Base-by-base conservation (phyloP, 1,139 yeast genomes). In the Magnusiomyces fungicola region DNA sequence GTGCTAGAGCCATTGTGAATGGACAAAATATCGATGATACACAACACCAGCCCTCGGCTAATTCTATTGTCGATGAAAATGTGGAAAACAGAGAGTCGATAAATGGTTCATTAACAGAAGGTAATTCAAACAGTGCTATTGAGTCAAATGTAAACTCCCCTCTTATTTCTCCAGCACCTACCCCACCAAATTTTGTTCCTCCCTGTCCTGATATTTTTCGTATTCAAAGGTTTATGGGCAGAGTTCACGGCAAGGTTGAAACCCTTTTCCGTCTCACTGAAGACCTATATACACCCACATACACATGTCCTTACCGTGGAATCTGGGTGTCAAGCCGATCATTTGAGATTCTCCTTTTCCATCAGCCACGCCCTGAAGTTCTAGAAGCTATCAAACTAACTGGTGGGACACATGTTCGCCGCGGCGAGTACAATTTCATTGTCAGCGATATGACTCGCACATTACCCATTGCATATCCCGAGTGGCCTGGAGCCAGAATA, bases 341-440 rank as follows among this genome's bases (percentile, higher is more conserved):
- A 44, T 33, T 50, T 6, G 61, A 61, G 48, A 57, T 61, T 34
- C 16, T 51, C n/a, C 50, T 63, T 12, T 50, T 60, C 36, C 59
- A 54, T 36, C 65, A 62, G 48, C 57, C 59, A 3, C 52, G 2
- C 29, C 43, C 53, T 1, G 47, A 49, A 16, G 49, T 61, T 18
- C 50, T 63, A 6, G 64, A 63, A 46, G 67, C 62, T 2, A 54
- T 64, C 48, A 61, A 63, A 42, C 50, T 64, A 12, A 64, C 68
- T 1, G 59, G 67, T 1, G 64, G 60, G 43, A 57, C 57, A 5
- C 53, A 53, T 37, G 58, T 65, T 3, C 66, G 67, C 10, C 53
- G 68, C 12, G 68, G 67, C 3, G 67, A 64, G 45, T 41, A 52
- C 34, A 49, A 58, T 23, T 63, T 65, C 46, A 47, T 54, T 30